A percentile compares a stretch with the other conserved stretches of the same genome.
Evolutionary conservation across 768 basidiomycete genomes (phyloP).

Genomic region (Trametes maxima): DNA sequence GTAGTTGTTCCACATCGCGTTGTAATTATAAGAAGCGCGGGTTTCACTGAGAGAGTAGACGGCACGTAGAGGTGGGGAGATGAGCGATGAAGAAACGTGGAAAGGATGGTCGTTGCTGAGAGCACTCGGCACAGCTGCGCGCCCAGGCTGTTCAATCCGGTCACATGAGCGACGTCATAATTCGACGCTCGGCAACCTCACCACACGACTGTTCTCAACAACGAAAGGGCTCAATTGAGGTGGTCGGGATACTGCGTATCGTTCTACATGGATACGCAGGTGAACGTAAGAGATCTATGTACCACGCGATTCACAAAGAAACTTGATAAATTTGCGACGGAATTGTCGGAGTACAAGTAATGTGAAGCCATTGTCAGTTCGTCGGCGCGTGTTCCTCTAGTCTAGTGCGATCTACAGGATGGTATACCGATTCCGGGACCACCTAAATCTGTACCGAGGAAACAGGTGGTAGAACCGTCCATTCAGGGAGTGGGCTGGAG

Average conservation of each 20-base stretch:
- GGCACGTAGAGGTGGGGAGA: neutral
- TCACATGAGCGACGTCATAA: constrained; percentile 11
- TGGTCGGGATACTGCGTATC: no score
- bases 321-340: no score
- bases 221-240: no score
- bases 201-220: no score
- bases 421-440: neutral
- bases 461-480: neutral
- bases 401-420: no score
- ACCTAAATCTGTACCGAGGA: no score
- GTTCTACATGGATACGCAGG: no score
- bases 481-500: constrained; percentile 12
- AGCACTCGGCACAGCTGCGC: constrained; percentile 8
- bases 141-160: neutral
- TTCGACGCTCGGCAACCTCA: neutral
- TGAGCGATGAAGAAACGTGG: neutral
- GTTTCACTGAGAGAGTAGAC: neutral
- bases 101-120: neutral
- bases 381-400: no score
- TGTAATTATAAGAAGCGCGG: neutral
- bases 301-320: no score
- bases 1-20: constrained; percentile 23
- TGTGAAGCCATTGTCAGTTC: neutral
- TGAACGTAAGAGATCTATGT: no score
- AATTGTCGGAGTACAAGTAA: no score